Conservation (phyloP, 495 filamentous ascomycete genomes). For the Lichina pygmaea region DNA sequence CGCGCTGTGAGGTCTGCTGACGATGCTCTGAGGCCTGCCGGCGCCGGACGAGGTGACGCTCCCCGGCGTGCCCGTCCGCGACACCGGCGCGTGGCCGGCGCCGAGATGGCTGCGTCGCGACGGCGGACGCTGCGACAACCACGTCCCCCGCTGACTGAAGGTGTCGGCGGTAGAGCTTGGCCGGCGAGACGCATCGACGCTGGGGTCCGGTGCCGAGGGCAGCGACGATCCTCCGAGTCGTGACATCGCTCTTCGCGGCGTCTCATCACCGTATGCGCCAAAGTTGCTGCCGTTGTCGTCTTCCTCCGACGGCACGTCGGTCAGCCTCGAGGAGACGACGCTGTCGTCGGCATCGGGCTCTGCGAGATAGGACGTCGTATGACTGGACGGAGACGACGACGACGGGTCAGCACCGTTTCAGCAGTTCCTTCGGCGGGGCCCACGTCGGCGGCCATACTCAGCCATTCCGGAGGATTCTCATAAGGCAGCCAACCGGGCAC, state of each 20-base stretch:
- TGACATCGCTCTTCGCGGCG: not conserved
- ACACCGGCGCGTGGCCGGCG: not conserved
- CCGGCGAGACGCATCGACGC: slow-evolving; percentile 19
- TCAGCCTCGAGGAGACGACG: slow-evolving; percentile 67
- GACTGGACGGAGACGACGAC: too few species aligned
- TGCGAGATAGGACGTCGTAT: too few species aligned
- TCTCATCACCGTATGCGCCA: not conserved
- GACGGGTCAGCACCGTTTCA: too few species aligned
- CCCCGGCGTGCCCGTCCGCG: not conserved
- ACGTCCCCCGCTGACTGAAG: slow-evolving; percentile 21
- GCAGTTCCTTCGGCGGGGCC: too few species aligned
- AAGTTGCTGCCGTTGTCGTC: slow-evolving; percentile 11
- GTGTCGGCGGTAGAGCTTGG: slow-evolving; percentile 21
- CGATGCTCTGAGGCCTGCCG: slow-evolving; percentile 21
- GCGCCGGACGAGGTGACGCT: not conserved
- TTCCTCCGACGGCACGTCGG: slow-evolving; percentile 40
- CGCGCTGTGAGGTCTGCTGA: slow-evolving; percentile 29
- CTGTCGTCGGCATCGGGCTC: slow-evolving; percentile 9
- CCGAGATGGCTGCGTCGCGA: slow-evolving; percentile 12
- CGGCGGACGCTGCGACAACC: slow-evolving; percentile 19
- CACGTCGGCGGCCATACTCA: too few species aligned
- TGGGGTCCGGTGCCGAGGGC: slow-evolving; percentile 9
- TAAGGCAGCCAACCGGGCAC: too few species aligned
- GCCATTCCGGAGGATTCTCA: too few species aligned
- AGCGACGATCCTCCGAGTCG: slow-evolving; percentile 1